These are phyloP conservation scores for Eucalyptus decipiens DNA, from an alignment of 345 rosid species.

Conservation along the genomic window DNA sequence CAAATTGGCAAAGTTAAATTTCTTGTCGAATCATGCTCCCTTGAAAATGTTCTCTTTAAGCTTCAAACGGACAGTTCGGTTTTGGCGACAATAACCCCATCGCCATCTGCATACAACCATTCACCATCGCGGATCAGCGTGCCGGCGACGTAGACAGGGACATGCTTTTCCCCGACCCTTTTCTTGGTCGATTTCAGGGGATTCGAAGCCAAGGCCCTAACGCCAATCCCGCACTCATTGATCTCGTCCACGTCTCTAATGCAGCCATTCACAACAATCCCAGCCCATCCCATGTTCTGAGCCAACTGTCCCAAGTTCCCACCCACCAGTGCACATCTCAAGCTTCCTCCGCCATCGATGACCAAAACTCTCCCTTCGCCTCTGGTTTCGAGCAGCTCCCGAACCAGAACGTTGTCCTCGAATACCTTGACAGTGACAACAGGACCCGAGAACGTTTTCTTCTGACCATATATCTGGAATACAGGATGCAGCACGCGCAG, in stretches of 20 bases:
- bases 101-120: constrained; percentile 85
- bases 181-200: constrained; percentile 71
- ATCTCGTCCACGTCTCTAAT: constrained; percentile 86
- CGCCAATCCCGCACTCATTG: constrained; percentile 58
- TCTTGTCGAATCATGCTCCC: neutral
- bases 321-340: constrained; percentile 74
- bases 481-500: constrained; percentile 56
- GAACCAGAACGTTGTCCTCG: constrained; percentile 77
- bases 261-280: constrained; percentile 72
- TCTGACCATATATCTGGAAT: constrained; percentile 70
- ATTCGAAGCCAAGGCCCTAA: constrained; percentile 71
- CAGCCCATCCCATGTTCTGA: constrained; percentile 80
- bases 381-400: constrained; percentile 56
- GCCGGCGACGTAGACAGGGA: constrained; percentile 46
- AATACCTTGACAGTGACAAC: constrained; percentile 68
- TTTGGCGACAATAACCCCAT: constrained; percentile 63
- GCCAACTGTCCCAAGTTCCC: constrained; percentile 68
- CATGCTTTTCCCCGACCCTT: constrained; percentile 70
- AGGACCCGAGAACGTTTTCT: constrained; percentile 58
- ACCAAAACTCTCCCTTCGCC: constrained; percentile 83
- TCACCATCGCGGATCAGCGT: constrained; percentile 56
- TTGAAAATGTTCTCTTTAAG: neutral
- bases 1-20: neutral
- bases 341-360: constrained; percentile 87
- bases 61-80: constrained; percentile 40